Evolutionary conservation across 192 early-diverging fungal genomes (phyloP).

Genomic region (Funneliformis geosporum): DNA sequence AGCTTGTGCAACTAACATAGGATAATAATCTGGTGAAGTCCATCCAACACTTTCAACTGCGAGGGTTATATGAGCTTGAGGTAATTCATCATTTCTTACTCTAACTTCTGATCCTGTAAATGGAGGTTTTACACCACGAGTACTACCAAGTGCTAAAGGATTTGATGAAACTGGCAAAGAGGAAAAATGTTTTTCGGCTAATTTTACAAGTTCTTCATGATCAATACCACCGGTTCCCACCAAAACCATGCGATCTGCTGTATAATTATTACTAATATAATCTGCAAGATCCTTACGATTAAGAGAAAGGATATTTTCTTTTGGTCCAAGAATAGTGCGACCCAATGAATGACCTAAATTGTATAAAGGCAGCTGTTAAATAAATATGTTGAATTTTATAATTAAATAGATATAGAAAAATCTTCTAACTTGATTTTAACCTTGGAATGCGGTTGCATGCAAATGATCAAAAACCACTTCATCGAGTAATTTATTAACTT

Average conservation of each 20-base stretch:
- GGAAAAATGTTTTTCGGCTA: slow-evolving; percentile 94
- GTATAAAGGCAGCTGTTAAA: not conserved
- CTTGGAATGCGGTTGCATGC: slow-evolving; percentile 94
- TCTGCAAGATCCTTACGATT: slow-evolving; percentile 80
- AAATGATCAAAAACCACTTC: slow-evolving; percentile 99
- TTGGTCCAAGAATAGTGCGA: slow-evolving; percentile 90
- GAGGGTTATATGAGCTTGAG: slow-evolving; percentile 94
- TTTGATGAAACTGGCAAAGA: slow-evolving; percentile 60
- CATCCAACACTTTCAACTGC: slow-evolving; percentile 96
- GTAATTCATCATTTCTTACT: slow-evolving; percentile 84
- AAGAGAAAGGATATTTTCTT: slow-evolving; percentile 91
- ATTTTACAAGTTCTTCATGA: slow-evolving; percentile 89
- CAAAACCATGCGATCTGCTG: slow-evolving; percentile 95
- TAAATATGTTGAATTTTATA: not conserved
- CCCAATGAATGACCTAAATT: slow-evolving; percentile 58
- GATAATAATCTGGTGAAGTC: slow-evolving; percentile 94
- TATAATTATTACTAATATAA: slow-evolving; percentile 95
- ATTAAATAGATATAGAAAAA: not conserved
- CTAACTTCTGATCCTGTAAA: slow-evolving; percentile 93
- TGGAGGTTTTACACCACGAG: slow-evolving; percentile 58
- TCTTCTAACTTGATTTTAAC: slow-evolving; percentile 19
- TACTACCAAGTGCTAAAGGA: slow-evolving; percentile 49
- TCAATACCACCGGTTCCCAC: slow-evolving; percentile 91
- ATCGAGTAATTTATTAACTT: slow-evolving; percentile 91
- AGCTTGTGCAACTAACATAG: slow-evolving; percentile 91